Percentiles rank a stretch among this genome's conserved stretches.
phyloP scores from a whole-genome alignment of 192 early-diverging fungal genomes.

The Backusella morwellensis region DNA sequence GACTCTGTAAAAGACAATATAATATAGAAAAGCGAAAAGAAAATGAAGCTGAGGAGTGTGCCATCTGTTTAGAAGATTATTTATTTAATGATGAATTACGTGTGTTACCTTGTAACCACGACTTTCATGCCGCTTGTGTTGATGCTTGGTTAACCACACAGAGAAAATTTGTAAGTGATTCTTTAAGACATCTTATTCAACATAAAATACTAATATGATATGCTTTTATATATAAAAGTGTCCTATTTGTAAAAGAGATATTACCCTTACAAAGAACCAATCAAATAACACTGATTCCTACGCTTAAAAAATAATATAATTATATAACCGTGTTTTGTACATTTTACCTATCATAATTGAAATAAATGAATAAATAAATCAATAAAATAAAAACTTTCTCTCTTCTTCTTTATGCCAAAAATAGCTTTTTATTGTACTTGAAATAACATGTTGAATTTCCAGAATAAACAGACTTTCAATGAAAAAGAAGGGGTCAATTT shows the following conservation, averaged over 20 bases:
- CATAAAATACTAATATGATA: background rate
- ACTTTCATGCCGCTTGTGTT: constrained; percentile 87
- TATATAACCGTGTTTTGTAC: background rate
- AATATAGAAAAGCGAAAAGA: constrained; percentile 57
- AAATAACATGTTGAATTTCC: background rate
- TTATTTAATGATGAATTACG: constrained; percentile 74
- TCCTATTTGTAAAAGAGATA: constrained; percentile 35
- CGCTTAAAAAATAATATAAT: background rate
- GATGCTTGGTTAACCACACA: constrained; percentile 89
- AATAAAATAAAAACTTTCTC: too few species aligned
- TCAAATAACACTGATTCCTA: background rate
- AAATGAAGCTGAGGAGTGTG: constrained; percentile 81
- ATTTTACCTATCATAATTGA: background rate
- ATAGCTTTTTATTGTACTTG: background rate
- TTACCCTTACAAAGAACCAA: constrained; percentile 10
- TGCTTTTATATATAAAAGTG: constrained; percentile 13
- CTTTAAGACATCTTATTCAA: background rate
- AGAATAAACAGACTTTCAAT: background rate
- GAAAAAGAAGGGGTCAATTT: background rate
- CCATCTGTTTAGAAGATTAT: constrained; percentile 94
- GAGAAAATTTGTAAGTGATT: constrained; percentile 79
- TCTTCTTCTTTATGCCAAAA: background rate
- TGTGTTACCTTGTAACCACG: constrained; percentile 83
- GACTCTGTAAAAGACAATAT: constrained; percentile 69
- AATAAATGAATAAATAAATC: background rate